Base-by-base conservation (phyloP, 2,329 filamentous ascomycete genomes). In the Niveomyces coronatus region DNA sequence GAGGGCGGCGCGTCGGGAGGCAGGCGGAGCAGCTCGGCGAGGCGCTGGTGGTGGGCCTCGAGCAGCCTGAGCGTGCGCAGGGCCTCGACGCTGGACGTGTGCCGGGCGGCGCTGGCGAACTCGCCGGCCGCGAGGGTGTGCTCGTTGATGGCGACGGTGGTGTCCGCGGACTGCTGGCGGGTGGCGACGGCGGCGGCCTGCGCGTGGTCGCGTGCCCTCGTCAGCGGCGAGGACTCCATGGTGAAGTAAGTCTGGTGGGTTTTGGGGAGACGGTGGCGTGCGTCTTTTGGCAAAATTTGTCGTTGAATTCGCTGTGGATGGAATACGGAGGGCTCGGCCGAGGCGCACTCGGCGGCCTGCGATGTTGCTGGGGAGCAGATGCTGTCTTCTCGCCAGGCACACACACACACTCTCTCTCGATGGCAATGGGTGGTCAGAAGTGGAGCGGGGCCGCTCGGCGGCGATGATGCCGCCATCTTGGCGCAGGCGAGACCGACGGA, bases 61-160 rank as follows among this genome's bases (percentile, higher is more conserved):
- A 98, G 78, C 3, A 96, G 73, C 47, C 74, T 76, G 43, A 98
- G 68, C 9, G 88, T 91, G 37, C 91, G 78, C 35, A 94, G 63
- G 11, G 88, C 89, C 68, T 94, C 71, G 45, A 70, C 55, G 53
- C 68, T 74, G 28, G 67, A 69, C 7, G 85, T 94, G 33, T 64
- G 72, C 44, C 76, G 74, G n/a, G 85, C 79, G 20, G 87, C 88
- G 44, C 81, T 80, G 44, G 85, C 80, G 57, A 94, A 96, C 56
- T 94, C 85, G 46, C 79, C 81, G 3, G 91, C 89, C 26, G 91
- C 91, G 41, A 84, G 70, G 37, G 88, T 79, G 61, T 96, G 89
- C 58, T 94, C 85, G 53, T 82, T 83, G 53, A 87, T 83, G 45
- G 89, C 89, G 33, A 85, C 79, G 6, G 81, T 82, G 40, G 85